These are phyloP conservation scores for Citrus australasica DNA, from an alignment of 345 rosid genomes.

Conservation along the genomic window DNA sequence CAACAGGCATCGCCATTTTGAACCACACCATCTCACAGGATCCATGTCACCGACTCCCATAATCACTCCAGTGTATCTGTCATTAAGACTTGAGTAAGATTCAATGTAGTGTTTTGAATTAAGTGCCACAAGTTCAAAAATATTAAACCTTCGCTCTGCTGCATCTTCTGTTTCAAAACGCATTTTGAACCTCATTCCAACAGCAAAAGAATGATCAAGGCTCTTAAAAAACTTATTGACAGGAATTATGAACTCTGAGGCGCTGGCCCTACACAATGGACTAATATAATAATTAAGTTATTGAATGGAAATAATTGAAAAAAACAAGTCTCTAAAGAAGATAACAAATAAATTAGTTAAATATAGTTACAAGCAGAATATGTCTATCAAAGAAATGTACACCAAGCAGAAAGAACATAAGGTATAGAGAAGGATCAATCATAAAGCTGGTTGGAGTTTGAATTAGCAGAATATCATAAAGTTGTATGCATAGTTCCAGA, in stretches of 20 bases:
- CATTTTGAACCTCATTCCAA: slow-evolving; percentile 90
- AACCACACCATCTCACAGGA: slow-evolving; percentile 89
- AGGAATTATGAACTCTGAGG: slow-evolving; percentile 76
- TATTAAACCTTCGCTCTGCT: slow-evolving; percentile 75
- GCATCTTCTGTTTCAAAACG: slow-evolving; percentile 89
- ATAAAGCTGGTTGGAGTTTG: background rate
- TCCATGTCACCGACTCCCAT: slow-evolving; percentile 78
- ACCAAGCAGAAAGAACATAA: background rate
- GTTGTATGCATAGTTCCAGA: background rate
- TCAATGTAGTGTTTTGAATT: background rate
- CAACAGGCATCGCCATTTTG: slow-evolving; percentile 93
- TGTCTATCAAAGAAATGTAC: background rate
- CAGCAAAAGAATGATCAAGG: slow-evolving; percentile 53
- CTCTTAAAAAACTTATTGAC: slow-evolving; percentile 71
- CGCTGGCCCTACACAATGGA: slow-evolving; percentile 47
- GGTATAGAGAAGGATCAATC: background rate
- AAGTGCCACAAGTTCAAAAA: slow-evolving; percentile 1
- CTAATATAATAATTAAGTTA: background rate
- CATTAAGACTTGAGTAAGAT: slow-evolving; percentile 13
- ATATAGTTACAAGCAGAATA: background rate
- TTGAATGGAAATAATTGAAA: background rate
- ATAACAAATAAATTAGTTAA: background rate
- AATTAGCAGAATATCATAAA: background rate
- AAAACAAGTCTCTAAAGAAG: background rate
- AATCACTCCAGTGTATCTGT: slow-evolving; percentile 77